phyloP scores from a whole-genome alignment of 108 stramenopile genomes.

The Cylindrotheca closterium region DNA sequence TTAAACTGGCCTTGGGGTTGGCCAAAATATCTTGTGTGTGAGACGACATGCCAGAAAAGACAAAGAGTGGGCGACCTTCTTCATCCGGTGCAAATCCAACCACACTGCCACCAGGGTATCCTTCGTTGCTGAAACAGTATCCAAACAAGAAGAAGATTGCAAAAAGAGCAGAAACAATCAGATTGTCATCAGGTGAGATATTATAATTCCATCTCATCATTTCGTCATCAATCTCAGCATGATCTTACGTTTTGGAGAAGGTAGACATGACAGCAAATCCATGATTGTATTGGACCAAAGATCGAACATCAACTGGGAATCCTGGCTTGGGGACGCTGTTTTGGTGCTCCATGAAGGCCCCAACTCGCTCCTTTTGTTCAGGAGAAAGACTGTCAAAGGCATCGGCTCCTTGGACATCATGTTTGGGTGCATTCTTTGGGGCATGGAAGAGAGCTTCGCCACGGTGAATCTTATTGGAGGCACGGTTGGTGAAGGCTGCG shows the following conservation, averaged over 20 bases:
- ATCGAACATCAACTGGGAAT: constrained; percentile 67
- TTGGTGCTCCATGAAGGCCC: constrained; percentile 58
- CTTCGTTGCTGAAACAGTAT: constrained; percentile 50
- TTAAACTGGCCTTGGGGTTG: constrained; percentile 81
- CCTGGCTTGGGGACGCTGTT: constrained; percentile 69
- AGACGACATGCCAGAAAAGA: constrained; percentile 90
- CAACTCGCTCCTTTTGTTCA: constrained; percentile 23
- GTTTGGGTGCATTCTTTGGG: constrained; percentile 31
- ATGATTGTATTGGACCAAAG: constrained; percentile 83
- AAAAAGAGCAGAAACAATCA: constrained; percentile 1
- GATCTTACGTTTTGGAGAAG: constrained; percentile 68
- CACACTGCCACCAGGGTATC: constrained; percentile 90
- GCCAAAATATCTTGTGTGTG: constrained; percentile 89
- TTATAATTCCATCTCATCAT: not conserved
- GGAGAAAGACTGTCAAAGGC: constrained; percentile 10
- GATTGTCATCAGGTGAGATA: not conserved
- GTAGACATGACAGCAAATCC: constrained; percentile 90
- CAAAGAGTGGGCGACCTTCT: constrained; percentile 87
- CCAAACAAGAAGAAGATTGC: constrained; percentile 1
- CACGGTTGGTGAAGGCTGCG: not conserved
- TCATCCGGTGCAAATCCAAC: constrained; percentile 95
- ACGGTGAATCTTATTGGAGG: not conserved
- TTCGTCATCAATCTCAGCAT: not conserved
- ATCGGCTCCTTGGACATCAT: constrained; percentile 23
- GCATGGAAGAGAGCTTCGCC: not conserved